phyloP scores from a whole-genome alignment of 768 basidiomycete species.

The Pisolithus microcarpus region DNA sequence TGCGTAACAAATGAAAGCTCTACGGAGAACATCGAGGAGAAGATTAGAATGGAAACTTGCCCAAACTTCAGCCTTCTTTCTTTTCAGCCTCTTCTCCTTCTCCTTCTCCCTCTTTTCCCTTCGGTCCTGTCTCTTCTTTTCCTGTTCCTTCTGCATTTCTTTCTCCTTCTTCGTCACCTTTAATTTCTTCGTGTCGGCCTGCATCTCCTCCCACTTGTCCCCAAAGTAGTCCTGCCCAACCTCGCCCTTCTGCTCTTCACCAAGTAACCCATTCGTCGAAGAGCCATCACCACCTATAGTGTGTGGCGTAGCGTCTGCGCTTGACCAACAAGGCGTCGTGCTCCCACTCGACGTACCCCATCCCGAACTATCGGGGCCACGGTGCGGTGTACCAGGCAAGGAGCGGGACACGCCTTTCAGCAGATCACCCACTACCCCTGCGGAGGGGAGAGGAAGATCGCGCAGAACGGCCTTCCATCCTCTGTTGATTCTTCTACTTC shows the following conservation, averaged over 20 bases:
- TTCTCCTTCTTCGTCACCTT: conserved; percentile 19
- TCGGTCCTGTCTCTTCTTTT: conserved; percentile 35
- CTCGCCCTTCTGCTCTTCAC: conserved; percentile 13
- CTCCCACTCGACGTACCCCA: conserved; percentile 11
- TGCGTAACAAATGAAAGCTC: conserved; percentile 17
- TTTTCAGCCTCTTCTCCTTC: conserved; percentile 41
- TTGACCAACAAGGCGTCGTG: neutral
- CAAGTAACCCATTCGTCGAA: conserved; percentile 10
- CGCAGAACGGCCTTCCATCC: conserved; percentile 33
- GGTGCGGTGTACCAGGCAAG: conserved; percentile 6
- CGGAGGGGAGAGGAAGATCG: conserved; percentile 29
- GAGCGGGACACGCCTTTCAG: conserved; percentile 6
- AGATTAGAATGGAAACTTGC: conserved; percentile 35
- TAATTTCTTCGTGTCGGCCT: conserved; percentile 20
- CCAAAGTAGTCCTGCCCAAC: conserved; percentile 21
- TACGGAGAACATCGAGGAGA: neutral
- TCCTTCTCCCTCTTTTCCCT: conserved; percentile 34
- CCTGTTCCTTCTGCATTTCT: conserved; percentile 12
- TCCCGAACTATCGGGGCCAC: neutral
- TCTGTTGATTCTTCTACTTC: conserved; percentile 11
- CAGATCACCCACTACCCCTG: neutral
- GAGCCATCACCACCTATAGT: conserved; percentile 6
- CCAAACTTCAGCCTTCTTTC: conserved; percentile 70
- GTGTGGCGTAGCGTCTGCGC: neutral
- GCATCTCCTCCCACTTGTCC: conserved; percentile 16